Evolutionary conservation across 345 rosid species (phyloP).

Genomic region (Microthlaspi erraticum): DNA sequence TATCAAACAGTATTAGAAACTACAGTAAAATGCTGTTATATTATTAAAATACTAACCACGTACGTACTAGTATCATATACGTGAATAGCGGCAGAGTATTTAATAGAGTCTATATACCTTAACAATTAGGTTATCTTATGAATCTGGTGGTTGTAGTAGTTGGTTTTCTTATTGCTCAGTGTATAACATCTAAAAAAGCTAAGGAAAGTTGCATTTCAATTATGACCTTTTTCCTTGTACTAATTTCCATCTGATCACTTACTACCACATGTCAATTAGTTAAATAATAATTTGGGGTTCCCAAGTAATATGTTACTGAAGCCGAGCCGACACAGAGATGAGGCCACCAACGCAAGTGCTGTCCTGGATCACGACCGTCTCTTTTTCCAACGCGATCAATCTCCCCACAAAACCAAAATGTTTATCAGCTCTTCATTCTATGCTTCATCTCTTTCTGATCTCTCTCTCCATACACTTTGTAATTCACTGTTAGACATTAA

Average conservation of each 20-base stretch:
- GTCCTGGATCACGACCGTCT: constrained; percentile 53
- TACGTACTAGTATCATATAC: background rate
- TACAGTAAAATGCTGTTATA: background rate
- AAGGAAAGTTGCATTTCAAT: constrained; percentile 1
- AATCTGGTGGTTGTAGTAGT: constrained; percentile 30
- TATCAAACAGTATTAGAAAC: background rate
- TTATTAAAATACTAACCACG: background rate
- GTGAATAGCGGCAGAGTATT: constrained; percentile 11
- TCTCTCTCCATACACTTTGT: constrained; percentile 29
- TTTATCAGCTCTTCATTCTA: constrained; percentile 32
- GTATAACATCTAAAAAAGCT: constrained; percentile 26
- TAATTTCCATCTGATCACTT: constrained; percentile 3
- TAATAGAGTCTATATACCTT: constrained; percentile 17
- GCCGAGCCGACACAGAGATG: constrained; percentile 74
- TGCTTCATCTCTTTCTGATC: constrained; percentile 28
- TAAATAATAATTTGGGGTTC: constrained; percentile 34
- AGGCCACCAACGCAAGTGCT: constrained; percentile 87
- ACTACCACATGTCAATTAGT: constrained; percentile 10
- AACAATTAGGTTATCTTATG: constrained; percentile 23
- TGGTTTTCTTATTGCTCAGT: constrained; percentile 19
- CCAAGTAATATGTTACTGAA: constrained; percentile 49
- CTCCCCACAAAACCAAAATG: constrained; percentile 37
- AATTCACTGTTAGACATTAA: constrained; percentile 27
- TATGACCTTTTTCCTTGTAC: background rate
- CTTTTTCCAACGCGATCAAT: constrained; percentile 57